Conservation (phyloP, 106 monocot species). For the Dendrobium officinale region DNA sequence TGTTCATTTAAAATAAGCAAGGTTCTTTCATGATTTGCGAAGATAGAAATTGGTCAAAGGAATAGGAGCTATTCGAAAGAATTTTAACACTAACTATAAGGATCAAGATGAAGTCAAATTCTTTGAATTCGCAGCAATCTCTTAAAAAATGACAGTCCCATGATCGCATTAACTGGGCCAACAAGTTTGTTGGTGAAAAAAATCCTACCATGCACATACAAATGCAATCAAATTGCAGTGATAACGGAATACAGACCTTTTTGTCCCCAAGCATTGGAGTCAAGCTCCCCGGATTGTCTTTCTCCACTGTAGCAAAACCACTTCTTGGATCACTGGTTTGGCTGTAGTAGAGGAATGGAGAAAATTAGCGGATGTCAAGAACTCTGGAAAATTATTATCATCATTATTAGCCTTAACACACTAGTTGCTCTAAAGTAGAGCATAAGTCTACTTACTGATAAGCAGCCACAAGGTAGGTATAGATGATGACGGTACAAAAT, state of each 20-base stretch:
- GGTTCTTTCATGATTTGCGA: too few species aligned
- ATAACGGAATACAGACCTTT: constrained; percentile 43
- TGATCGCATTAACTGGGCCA: neutral
- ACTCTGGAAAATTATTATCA: neutral
- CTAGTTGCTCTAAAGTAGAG: too few species aligned
- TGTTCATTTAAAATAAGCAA: too few species aligned
- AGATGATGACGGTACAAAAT: too few species aligned
- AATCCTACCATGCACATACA: neutral
- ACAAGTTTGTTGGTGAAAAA: neutral
- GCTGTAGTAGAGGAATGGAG: constrained; percentile 32
- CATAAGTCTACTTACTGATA: too few species aligned
- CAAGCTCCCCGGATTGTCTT: constrained; percentile 76
- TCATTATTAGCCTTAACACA: too few species aligned
- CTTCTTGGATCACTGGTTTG: constrained; percentile 90
- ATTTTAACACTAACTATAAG: too few species aligned
- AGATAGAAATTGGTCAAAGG: too few species aligned
- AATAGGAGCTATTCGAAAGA: too few species aligned
- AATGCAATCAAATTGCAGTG: neutral
- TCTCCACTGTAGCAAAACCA: constrained; percentile 91
- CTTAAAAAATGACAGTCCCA: neutral
- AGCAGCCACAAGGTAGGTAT: too few species aligned
- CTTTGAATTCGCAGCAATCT: neutral
- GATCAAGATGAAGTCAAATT: neutral
- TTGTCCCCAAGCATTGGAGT: constrained; percentile 97
- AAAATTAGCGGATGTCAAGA: neutral